Base-by-base conservation (phyloP, 2,329 filamentous ascomycete genomes). In the Pseudogymnoascus destructans region DNA sequence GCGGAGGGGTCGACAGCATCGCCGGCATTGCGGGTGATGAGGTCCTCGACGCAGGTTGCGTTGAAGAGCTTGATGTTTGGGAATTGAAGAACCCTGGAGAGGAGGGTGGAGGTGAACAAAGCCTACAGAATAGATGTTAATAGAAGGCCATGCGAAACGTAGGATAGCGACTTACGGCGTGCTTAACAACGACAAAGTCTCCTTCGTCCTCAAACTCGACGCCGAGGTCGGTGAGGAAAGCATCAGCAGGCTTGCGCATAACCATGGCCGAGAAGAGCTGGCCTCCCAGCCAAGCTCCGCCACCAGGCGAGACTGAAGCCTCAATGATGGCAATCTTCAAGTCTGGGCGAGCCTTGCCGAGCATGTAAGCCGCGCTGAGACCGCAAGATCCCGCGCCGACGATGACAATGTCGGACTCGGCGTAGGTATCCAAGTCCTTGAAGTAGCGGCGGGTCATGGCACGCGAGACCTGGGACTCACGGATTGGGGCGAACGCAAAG, bases 21-120 rank as follows among this genome's bases (percentile, higher is more conserved):
- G 36, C 72, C 74, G 40, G 72, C 69, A 52, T 74, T 72, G 46
- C 90, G 87, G 17, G 90, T 95, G 73, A 96, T 92, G 62, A 96
- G 77, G 68, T 96, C 90, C 74, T 96, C 91, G 42, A 96, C 90
- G 17, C 86, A 80, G 33, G 91, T 95, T 35, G 90, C 90, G 70
- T 96, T 96, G 82, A 95, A 96, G 62, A 96, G 83, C 81, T 96
- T 96, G 68, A 95, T 81, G 73, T 96, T 95, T 63, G 88, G 87
- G 75, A 95, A 87, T 60, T 80, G 74, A 57, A 96, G 77, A 8
- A 96, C 90, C 73, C 86, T 86, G 69, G 85, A 86, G 66, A 96
- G 75, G 60, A 96, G 77, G 23, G 90, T 95, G 61, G 85, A 89
- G 30, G 90, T 96, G 77, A 95, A 95, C 61, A 95, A 80, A 0